Percentiles rank a stretch among this genome's conserved stretches.
phyloP scores from a whole-genome alignment of 179 eudicot genomes.

The Spinacia oleracea region DNA sequence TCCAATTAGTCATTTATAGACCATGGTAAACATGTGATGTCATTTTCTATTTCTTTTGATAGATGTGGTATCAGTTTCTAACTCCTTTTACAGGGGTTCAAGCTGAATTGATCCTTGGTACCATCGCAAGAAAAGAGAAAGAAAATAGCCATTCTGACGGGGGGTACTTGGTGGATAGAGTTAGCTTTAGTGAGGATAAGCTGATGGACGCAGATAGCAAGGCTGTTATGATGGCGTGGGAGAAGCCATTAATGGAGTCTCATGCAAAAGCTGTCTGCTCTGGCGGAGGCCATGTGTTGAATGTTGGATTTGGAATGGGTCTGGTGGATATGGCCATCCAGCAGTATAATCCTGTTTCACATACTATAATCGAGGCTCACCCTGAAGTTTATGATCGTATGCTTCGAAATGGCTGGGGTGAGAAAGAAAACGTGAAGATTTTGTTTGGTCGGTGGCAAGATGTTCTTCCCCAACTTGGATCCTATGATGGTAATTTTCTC shows the following conservation, averaged over 20 bases:
- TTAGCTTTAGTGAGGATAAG: conserved; percentile 85
- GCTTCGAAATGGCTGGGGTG: conserved; percentile 78
- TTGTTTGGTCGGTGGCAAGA: conserved; percentile 93
- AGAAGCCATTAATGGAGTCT: conserved; percentile 85
- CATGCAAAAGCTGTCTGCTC: conserved; percentile 87
- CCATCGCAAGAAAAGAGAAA: conserved; percentile 72
- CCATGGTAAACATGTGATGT: neutral
- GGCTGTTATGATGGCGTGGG: conserved; percentile 96
- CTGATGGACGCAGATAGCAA: conserved; percentile 76
- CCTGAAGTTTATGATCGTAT: conserved; percentile 80
- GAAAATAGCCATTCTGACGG: conserved; percentile 38
- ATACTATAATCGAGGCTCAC: conserved; percentile 91
- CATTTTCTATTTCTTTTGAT: neutral
- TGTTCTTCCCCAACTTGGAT: conserved; percentile 70
- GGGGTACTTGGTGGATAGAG: conserved; percentile 74
- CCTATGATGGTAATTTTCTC: conserved; percentile 66
- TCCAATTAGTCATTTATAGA: neutral
- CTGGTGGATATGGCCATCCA: conserved; percentile 88
- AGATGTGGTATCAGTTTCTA: neutral
- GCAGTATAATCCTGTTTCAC: conserved; percentile 61
- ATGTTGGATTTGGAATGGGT: conserved; percentile 97
- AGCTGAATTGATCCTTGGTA: conserved; percentile 89
- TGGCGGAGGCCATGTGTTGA: conserved; percentile 62
- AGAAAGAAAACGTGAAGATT: conserved; percentile 84
- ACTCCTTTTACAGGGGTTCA: conserved; percentile 58